These are phyloP conservation scores for Backusella westeae DNA, from an alignment of 192 early-diverging fungal species.

Conservation along the genomic window DNA sequence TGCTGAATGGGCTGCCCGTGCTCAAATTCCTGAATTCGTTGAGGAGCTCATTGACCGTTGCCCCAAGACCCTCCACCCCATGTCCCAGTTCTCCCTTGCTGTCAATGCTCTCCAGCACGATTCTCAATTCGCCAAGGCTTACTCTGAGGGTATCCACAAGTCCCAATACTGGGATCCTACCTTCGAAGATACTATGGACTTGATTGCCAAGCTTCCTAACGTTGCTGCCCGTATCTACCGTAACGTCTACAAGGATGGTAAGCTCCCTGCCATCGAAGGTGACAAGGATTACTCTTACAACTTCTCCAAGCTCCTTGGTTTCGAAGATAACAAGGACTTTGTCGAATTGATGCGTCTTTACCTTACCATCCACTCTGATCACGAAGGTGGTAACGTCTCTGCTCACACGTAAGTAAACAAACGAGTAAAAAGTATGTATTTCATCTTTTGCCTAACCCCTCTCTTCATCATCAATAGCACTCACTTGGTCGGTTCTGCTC, in stretches of 20 bases:
- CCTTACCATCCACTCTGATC: constrained; percentile 99
- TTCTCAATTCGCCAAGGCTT: constrained; percentile 94
- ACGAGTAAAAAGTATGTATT: constrained; percentile 11
- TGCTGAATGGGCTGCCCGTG: constrained; percentile 94
- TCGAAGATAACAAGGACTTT: constrained; percentile 83
- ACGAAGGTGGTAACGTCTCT: constrained; percentile 99
- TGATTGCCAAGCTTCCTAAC: constrained; percentile 97
- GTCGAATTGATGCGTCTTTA: constrained; percentile 98
- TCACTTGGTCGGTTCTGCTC: constrained; percentile 88
- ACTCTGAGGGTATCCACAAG: constrained; percentile 90
- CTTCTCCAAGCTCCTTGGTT: constrained; percentile 93
- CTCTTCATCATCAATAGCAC: constrained; percentile 18
- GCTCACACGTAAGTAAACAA: constrained; percentile 74
- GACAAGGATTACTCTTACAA: constrained; percentile 95
- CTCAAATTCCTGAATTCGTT: constrained; percentile 90
- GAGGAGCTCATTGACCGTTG: constrained; percentile 98
- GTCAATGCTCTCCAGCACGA: constrained; percentile 98
- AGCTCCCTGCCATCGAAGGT: constrained; percentile 80
- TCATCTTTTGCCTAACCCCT: background rate
- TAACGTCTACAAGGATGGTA: constrained; percentile 98
- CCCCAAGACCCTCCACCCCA: constrained; percentile 98
- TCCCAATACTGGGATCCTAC: constrained; percentile 95
- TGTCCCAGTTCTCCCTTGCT: constrained; percentile 97
- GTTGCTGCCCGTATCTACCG: constrained; percentile 99
- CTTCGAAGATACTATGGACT: constrained; percentile 97